Evolutionary conservation across 768 basidiomycete genomes (phyloP).

Genomic region (Boletus reticuloceps): DNA sequence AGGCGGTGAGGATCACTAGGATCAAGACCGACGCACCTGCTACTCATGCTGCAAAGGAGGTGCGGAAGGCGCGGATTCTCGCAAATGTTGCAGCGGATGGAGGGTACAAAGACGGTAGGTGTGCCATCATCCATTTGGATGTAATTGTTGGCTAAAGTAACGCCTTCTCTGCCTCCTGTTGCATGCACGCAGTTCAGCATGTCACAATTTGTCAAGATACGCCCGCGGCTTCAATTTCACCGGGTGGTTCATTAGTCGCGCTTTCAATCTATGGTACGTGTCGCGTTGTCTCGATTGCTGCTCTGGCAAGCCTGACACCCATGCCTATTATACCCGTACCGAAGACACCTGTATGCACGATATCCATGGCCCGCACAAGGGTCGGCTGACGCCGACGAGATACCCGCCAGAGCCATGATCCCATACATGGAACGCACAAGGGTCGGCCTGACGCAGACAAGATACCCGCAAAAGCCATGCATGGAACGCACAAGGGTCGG

Average conservation of each 20-base stretch:
- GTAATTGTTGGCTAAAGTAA: not conserved
- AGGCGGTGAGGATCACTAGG: conserved; percentile 9
- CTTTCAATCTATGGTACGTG: conserved; percentile 4
- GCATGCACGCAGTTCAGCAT: not conserved
- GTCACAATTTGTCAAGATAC: not conserved
- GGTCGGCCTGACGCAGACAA: too few species aligned
- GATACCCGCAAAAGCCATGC: too few species aligned
- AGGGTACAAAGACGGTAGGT: not conserved
- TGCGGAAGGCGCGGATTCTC: not conserved
- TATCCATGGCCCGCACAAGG: too few species aligned
- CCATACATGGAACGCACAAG: too few species aligned
- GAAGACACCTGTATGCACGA: too few species aligned
- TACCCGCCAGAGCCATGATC: too few species aligned
- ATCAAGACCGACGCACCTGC: conserved; percentile 15
- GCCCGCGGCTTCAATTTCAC: not conserved
- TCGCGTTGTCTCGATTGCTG: not conserved
- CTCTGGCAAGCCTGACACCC: not conserved
- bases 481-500: too few species aligned
- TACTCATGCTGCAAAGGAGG: conserved; percentile 3
- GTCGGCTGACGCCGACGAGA: too few species aligned
- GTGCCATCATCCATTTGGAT: not conserved
- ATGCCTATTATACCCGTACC: too few species aligned
- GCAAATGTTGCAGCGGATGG: not conserved
- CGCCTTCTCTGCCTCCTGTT: not conserved
- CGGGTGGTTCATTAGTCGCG: not conserved